Evolutionary conservation across 305 asterid genomes (phyloP), one percentile per base, ranked within the genome.

Genomic region (Withania somnifera): DNA sequence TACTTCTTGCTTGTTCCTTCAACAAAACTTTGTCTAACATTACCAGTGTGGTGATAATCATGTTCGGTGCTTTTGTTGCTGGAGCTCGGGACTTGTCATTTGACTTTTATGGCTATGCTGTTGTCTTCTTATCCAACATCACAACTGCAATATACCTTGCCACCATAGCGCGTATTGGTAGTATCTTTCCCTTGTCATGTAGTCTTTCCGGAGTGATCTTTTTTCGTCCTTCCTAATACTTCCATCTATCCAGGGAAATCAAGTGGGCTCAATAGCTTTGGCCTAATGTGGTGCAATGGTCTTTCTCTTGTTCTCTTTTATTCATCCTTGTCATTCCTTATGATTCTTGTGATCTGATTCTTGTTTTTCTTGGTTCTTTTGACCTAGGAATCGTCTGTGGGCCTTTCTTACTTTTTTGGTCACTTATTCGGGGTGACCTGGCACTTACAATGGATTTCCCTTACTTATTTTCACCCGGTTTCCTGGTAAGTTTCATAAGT

Each of bases 211-310:
- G 66, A 58, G 83, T 84, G 79, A 71, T n/a, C 81, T 77, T 77
- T 60, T n/a, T 61, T 36, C 73, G 68, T 77, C 61, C 82, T 79
- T 79, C 82, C 87, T 88, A 84, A 86, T 67, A 77, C 24, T 30
- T 45, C 82, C 54, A 58, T 77, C 69, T 80, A 26, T 53, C 76
- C 95, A 95, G 98, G 95, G 85, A 92, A 91, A 88, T 89, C 98
- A 78, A 91, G 95, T 82, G 97, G 97, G n/a, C 97, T 95, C 83
- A 95, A 89, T 86, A 93, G 94, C 90, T 95, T 95, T 87, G 98
- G 98, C 80, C 98, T 95, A 77, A 95, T 95, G 97, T 95, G 98
- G 98, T 93, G 98, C 91, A 95, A 92, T 64, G 95, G 98, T 93
- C 77, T 80, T 82, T 51, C 75, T 67, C 69, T 36, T 34, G 61